phyloP scores from a whole-genome alignment of 768 basidiomycete species.

The Termitomyces sp. region DNA sequence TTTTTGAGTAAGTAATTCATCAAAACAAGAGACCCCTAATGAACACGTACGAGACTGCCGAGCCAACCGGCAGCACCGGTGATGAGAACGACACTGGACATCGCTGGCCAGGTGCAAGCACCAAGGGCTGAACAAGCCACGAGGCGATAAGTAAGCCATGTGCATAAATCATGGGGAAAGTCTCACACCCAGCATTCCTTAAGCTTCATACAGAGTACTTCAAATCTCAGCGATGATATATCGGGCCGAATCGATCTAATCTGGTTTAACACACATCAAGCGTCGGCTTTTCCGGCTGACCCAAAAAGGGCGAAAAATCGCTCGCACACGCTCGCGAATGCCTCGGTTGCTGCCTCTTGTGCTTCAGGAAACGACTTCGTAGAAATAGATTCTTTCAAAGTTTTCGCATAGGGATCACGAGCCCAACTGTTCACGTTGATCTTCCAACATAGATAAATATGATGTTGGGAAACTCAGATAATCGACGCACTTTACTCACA shows the following conservation, averaged over 20 bases:
- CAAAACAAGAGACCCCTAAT: neutral
- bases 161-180: neutral
- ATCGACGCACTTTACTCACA: conserved; percentile 30
- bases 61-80: conserved; percentile 40
- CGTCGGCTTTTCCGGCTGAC: conserved; percentile 33
- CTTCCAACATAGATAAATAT: conserved; percentile 11
- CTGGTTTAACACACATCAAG: neutral
- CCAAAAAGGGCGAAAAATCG: conserved; percentile 35
- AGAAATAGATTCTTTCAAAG: conserved; percentile 24
- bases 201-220: neutral
- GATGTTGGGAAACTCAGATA: neutral
- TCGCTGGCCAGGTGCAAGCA: conserved; percentile 1
- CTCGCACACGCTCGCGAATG: conserved; percentile 33
- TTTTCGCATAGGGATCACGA: conserved; percentile 35
- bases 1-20: neutral
- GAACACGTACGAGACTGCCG: conserved; percentile 27
- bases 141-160: neutral
- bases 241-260: neutral
- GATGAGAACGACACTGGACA: conserved; percentile 33
- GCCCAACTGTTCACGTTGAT: conserved; percentile 45
- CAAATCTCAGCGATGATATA: neutral
- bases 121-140: neutral
- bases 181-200: neutral
- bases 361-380: conserved; percentile 38
- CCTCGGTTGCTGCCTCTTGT: conserved; percentile 38